Evolutionary conservation across 352 stramenopile species (phyloP).

Genomic region (Globisporangium canariense): DNA sequence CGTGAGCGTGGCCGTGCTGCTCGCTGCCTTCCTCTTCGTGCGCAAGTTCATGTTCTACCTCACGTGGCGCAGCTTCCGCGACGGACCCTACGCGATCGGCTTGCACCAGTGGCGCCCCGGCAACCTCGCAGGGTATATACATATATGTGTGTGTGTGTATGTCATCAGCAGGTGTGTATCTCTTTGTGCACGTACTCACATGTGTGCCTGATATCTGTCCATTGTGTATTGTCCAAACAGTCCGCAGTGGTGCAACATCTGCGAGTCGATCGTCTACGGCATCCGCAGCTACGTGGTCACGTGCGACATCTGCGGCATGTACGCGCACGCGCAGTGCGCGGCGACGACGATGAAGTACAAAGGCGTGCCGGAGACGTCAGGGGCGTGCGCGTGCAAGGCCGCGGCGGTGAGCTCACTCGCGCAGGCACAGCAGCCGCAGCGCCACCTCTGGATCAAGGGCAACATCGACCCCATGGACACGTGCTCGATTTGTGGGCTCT

Average conservation of each 20-base stretch:
- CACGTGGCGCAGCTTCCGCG: constrained; percentile 77
- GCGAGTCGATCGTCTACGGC: constrained; percentile 72
- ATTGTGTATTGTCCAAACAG: constrained; percentile 17
- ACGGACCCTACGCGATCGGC: constrained; percentile 66
- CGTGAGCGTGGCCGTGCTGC: constrained; percentile 34
- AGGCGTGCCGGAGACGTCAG: constrained; percentile 16
- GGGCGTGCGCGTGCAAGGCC: constrained; percentile 15
- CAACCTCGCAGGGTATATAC: constrained; percentile 59
- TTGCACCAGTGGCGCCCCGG: constrained; percentile 74
- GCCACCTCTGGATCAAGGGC: constrained; percentile 76
- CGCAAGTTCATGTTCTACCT: constrained; percentile 79
- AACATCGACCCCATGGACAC: constrained; percentile 85
- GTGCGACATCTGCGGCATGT: constrained; percentile 85
- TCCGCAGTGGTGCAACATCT: constrained; percentile 81
- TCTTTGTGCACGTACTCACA: no score
- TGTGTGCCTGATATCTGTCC: background rate
- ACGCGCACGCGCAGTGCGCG: constrained; percentile 71
- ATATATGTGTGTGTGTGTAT: background rate
- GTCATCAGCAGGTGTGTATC: background rate
- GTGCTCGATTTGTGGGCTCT: constrained; percentile 72
- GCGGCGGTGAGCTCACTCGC: constrained; percentile 15
- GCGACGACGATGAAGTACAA: constrained; percentile 48
- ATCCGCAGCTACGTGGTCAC: constrained; percentile 86
- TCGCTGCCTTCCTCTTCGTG: constrained; percentile 58
- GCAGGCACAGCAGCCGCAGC: constrained; percentile 23